phyloP scores from a whole-genome alignment of 768 basidiomycete genomes.

The Hydnum rufescens region DNA sequence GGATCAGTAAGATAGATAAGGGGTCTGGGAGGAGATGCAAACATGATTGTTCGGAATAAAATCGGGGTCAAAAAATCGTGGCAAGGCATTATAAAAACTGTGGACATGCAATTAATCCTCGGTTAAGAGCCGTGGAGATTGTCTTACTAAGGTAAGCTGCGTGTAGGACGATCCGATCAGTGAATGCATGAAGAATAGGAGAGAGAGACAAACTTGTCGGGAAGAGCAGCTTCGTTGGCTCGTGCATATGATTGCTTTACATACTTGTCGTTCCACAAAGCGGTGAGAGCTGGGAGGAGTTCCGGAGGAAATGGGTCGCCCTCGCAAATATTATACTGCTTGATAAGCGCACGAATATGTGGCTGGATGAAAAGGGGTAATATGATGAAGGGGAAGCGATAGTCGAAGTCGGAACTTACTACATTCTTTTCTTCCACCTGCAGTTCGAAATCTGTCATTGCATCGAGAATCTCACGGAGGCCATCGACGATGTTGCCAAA shows the following conservation, averaged over 20 bases:
- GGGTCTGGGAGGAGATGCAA: not conserved
- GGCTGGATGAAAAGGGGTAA: not conserved
- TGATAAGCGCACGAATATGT: conserved; percentile 24
- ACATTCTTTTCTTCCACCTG: conserved; percentile 42
- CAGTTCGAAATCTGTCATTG: conserved; percentile 78
- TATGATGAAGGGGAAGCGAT: too few relatives aligned
- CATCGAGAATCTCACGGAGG: conserved; percentile 60
- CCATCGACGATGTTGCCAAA: conserved; percentile 86
- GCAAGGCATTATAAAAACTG: conserved; percentile 53
- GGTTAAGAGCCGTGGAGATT: not conserved
- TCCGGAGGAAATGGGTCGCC: conserved; percentile 56
- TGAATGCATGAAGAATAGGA: not conserved
- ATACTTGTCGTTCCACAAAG: conserved; percentile 58
- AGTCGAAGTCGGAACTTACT: too few relatives aligned
- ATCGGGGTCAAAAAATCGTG: conserved; percentile 52
- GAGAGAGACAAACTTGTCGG: conserved; percentile 52
- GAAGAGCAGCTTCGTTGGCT: conserved; percentile 80
- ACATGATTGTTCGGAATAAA: conserved; percentile 58
- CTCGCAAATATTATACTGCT: conserved; percentile 50
- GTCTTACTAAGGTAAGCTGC: conserved; percentile 1
- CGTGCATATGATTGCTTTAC: conserved; percentile 58
- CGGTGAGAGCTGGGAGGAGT: conserved; percentile 45
- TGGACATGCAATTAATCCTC: not conserved
- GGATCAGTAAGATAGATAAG: not conserved
- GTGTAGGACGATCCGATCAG: not conserved